Percentiles rank a stretch among this genome's conserved stretches.
These are phyloP conservation scores for Pythium sp. DNA, from an alignment of 352 stramenopile species.

Conservation along the genomic window DNA sequence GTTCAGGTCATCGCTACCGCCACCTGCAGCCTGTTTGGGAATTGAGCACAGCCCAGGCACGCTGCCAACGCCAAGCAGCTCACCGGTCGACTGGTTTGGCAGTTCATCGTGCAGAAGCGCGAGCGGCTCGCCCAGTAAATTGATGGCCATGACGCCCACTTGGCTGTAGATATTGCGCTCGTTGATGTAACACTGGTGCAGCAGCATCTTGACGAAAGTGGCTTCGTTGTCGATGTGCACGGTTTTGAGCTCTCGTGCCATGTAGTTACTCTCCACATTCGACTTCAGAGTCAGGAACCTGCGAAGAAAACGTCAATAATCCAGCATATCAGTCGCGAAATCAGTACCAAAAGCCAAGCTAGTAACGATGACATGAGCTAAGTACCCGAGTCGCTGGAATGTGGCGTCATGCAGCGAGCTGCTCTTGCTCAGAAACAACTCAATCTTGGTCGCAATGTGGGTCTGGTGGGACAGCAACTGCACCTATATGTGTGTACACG, in stretches of 20 bases:
- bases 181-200: conserved; percentile 89
- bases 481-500: conserved; percentile 25
- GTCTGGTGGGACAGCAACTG: conserved; percentile 92
- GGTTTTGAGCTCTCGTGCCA: conserved; percentile 91
- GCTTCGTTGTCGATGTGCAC: conserved; percentile 88
- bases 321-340: not conserved
- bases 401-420: conserved; percentile 37
- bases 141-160: conserved; percentile 90
- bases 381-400: conserved; percentile 79
- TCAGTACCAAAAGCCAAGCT: not conserved
- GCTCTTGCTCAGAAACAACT: conserved; percentile 83
- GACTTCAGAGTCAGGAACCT: conserved; percentile 75
- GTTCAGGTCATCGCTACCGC: conserved; percentile 43
- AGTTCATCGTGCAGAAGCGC: conserved; percentile 30
- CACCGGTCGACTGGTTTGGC: conserved; percentile 46
- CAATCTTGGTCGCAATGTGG: conserved; percentile 92
- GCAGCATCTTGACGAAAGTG: conserved; percentile 83
- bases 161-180: conserved; percentile 90
- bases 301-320: not conserved
- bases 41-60: conserved; percentile 19
- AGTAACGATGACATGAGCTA: not conserved
- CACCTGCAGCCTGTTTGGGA: conserved; percentile 19
- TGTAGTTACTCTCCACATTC: conserved; percentile 83
- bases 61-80: conserved; percentile 26
- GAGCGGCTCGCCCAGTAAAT: conserved; percentile 72